Evolutionary conservation across 2,329 filamentous ascomycete genomes (phyloP).

Genomic region (Cladosporium oxysporum): DNA sequence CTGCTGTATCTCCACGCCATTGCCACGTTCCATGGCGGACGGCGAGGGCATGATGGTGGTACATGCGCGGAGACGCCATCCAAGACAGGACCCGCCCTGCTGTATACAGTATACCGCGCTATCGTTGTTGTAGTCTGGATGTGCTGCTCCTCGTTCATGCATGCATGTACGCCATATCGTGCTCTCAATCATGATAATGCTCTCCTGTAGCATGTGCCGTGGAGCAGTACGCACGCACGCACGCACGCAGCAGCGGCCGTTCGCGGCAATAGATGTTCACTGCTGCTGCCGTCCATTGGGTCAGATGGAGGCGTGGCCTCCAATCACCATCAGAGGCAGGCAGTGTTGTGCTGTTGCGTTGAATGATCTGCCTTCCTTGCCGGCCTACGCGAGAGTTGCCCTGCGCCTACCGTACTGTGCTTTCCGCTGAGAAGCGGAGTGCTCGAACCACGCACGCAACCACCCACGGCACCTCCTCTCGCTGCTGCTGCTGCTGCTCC

Average conservation of each 20-base stretch:
- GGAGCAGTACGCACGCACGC: neutral
- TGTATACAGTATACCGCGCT: neutral
- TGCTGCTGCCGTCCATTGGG: neutral
- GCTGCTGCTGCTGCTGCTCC: neutral
- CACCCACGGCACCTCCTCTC: neutral
- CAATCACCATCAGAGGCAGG: neutral
- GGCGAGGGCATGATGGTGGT: neutral
- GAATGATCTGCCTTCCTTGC: conserved; percentile 16
- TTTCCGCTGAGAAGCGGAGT: neutral
- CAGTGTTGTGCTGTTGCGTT: neutral
- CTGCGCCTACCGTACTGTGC: conserved; percentile 11
- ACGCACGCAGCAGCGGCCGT: neutral
- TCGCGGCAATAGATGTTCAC: conserved; percentile 3
- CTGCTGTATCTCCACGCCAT: conserved; percentile 7
- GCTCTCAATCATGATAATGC: neutral
- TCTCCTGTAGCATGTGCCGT: conserved; percentile 10
- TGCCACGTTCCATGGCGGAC: conserved; percentile 9
- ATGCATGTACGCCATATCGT: neutral
- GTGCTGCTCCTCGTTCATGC: neutral
- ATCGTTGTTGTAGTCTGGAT: neutral
- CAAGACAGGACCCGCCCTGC: neutral
- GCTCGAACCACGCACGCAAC: conserved; percentile 9
- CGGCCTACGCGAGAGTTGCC: conserved; percentile 16
- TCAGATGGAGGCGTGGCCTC: neutral
- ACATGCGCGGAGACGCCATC: conserved; percentile 7